Percentiles rank a stretch among this genome's conserved stretches.
Conservation (phyloP, 2,329 filamentous ascomycete species). For the Lachnellula willkommii region DNA sequence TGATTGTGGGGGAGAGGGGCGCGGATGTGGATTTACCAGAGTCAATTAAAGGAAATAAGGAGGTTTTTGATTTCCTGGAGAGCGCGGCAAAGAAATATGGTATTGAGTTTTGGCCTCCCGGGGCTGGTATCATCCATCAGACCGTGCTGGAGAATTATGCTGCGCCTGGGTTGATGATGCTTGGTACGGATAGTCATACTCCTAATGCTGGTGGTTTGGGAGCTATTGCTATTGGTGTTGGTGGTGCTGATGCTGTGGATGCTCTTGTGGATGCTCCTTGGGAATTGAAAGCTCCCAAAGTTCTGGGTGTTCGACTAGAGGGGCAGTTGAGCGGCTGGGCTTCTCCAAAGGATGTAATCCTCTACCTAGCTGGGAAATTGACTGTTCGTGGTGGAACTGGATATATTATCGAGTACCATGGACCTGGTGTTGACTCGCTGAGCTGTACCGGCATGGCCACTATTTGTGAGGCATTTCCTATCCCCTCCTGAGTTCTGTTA, state of each 20-base stretch:
- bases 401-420: conserved; percentile 89
- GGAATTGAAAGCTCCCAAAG: conserved; percentile 96
- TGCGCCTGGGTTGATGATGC: conserved; percentile 96
- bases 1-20: conserved; percentile 96
- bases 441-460: conserved; percentile 94
- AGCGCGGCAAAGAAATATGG: conserved; percentile 97
- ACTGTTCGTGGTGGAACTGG: conserved; percentile 22
- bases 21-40: conserved; percentile 89
- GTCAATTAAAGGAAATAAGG: conserved; percentile 93
- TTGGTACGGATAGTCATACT: conserved; percentile 96
- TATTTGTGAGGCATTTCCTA: conserved; percentile 54
- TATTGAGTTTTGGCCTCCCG: conserved; percentile 99
- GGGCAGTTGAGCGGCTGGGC: conserved; percentile 88
- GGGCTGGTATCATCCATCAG: conserved; percentile 99
- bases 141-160: conserved; percentile 98
- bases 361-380: conserved; percentile 29
- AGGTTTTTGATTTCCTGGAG: conserved; percentile 96
- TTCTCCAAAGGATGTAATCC: conserved; percentile 83
- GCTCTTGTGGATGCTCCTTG: conserved; percentile 96
- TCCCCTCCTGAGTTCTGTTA: conserved; percentile 46
- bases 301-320: conserved; percentile 94
- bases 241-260: conserved; percentile 96
- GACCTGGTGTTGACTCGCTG: conserved; percentile 86
- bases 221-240: conserved; percentile 92
- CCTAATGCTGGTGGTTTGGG: conserved; percentile 95